Conservation (phyloP, 352 stramenopile genomes). For the Phytophthora brassicae region DNA sequence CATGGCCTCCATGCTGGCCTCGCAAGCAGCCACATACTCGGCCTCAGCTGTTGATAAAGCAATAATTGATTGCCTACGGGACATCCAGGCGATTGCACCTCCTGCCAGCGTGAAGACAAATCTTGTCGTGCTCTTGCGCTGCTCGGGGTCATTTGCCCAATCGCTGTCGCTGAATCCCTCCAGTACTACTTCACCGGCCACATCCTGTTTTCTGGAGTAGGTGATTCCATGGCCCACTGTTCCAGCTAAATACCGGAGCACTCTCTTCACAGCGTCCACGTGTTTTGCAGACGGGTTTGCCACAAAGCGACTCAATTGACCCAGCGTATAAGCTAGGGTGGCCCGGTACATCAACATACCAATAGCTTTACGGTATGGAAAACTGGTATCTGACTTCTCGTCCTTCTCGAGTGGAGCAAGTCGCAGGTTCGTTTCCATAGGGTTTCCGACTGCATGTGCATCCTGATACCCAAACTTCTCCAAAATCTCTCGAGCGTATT, state of each 20-base stretch:
- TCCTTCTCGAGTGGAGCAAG: not conserved
- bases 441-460: not conserved
- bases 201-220: not conserved
- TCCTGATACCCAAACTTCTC: conserved; percentile 11
- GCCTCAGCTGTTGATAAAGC: conserved; percentile 7
- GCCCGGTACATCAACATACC: conserved; percentile 14
- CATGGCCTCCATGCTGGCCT: conserved; percentile 1
- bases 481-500: conserved; percentile 3
- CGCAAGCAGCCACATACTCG: conserved; percentile 13
- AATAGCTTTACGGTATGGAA: conserved; percentile 2
- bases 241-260: conserved; percentile 9
- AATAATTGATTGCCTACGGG: conserved; percentile 1
- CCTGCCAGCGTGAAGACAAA: conserved; percentile 9
- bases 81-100: conserved; percentile 9
- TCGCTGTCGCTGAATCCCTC: conserved; percentile 8
- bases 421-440: conserved; percentile 7
- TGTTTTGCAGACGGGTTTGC: conserved; percentile 3
- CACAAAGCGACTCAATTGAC: conserved; percentile 14
- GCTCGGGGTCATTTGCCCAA: conserved; percentile 8
- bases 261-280: not conserved
- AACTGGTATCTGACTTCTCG: not conserved
- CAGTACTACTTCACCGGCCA: not conserved
- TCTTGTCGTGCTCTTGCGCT: conserved; percentile 4
- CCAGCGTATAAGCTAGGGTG: conserved; percentile 6
- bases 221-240: conserved; percentile 11